Evolutionary conservation across 176 grass and related monocot genomes (phyloP), one percentile per base, ranked within the genome.

Genomic region (Elaeis guineensis): DNA sequence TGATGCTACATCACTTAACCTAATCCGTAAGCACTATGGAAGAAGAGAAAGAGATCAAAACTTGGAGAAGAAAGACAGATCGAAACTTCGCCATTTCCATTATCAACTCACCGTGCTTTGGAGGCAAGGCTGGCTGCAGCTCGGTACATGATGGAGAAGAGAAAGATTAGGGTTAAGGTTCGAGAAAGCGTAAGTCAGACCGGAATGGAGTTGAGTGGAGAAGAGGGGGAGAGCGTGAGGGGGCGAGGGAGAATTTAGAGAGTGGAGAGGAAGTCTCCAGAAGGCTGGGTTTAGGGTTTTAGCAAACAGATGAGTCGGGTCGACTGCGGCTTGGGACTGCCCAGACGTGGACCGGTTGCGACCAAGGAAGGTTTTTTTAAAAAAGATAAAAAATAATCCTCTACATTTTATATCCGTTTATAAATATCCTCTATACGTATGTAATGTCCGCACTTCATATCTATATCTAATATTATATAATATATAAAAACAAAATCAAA

Each of bases 231-330:
- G 69, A 4, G 52, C 50, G 21, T 28, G 64, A 29, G 12, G 51
- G 0, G 65, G 49, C 28, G 17, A 64, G 30, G 59, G 30, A 1
- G 14, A 72, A 71, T 83, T 72, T 73, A 77, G 76, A 64, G 83
- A 70, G 19, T 58, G 52, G 19, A 21, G 75, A 63, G 67, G 77
- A 59, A 55, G 81, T 63, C 68, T 94, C 89, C 85, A 79, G 89
- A 94, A 82, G 55, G 55, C 50, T 89, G 81, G 84, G 84, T 84
- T 81, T 75, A 83, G 80, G 88, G 79, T 91, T 90, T 89, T 89
- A 44, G 35, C 35, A 11, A 44, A 29, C 54, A 3, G 2, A 12
- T 0, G 35, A 14, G 11, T 3, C 11, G 35, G 2, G 2, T 14
- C 35, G 35, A 12, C 9, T 2, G 35, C 35, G 32, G 32, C 14